phyloP scores from a whole-genome alignment of 768 basidiomycete genomes.

The Lepiota venenata region DNA sequence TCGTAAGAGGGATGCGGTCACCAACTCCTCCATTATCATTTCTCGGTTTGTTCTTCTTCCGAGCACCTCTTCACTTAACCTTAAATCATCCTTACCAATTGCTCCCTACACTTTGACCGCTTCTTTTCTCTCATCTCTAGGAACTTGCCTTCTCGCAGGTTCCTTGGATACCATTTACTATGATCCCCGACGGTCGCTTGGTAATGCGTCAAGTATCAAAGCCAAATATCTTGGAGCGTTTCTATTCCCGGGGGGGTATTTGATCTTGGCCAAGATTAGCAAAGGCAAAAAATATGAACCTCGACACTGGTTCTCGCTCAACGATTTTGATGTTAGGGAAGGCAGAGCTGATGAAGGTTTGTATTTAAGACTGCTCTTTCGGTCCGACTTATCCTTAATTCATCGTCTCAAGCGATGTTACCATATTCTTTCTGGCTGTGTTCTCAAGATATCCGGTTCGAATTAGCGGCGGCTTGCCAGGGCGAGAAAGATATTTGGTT shows the following conservation, averaged over 20 bases:
- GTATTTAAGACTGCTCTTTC: conserved; percentile 23
- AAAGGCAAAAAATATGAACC: conserved; percentile 84
- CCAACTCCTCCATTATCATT: conserved; percentile 66
- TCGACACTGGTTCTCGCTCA: conserved; percentile 82
- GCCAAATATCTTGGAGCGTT: conserved; percentile 91
- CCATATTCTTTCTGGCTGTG: conserved; percentile 80
- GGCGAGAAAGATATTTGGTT: conserved; percentile 90
- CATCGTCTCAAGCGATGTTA: conserved; percentile 54
- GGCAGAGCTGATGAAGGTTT: conserved; percentile 71
- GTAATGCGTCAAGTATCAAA: conserved; percentile 31
- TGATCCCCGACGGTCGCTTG: conserved; percentile 37
- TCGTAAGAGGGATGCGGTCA: conserved; percentile 56
- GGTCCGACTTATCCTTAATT: not conserved
- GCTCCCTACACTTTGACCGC: conserved; percentile 37
- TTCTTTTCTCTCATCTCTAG: conserved; percentile 71
- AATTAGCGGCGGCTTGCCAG: conserved; percentile 81
- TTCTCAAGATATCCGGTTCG: conserved; percentile 69
- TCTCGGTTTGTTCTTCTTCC: conserved; percentile 47
- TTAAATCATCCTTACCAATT: conserved; percentile 11
- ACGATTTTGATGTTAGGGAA: conserved; percentile 68
- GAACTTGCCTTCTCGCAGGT: conserved; percentile 76
- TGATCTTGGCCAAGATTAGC: conserved; percentile 82
- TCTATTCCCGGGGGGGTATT: conserved; percentile 80
- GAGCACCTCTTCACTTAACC: conserved; percentile 22
- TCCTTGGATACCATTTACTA: conserved; percentile 86